These are phyloP conservation scores for Penicillium silybi DNA, from an alignment of 495 filamentous ascomycete genomes.

Conservation along the genomic window DNA sequence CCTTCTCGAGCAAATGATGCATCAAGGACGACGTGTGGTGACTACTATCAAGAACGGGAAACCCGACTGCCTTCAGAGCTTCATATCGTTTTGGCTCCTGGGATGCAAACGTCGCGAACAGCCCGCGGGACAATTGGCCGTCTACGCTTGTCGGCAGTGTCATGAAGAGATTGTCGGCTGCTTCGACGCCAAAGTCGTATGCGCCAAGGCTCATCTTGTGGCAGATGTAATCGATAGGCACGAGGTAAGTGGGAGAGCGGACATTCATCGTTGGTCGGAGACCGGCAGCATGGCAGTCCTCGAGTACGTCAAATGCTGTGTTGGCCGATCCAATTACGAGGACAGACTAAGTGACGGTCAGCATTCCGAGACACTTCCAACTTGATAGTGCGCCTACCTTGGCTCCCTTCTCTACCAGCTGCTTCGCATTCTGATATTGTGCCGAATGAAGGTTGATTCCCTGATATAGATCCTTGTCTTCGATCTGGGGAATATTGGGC, in stretches of 20 bases:
- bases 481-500: slow-evolving; percentile 23
- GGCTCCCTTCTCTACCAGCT: slow-evolving; percentile 10
- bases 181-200: slow-evolving; percentile 19
- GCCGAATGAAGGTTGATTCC: slow-evolving; percentile 35
- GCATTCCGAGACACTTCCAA: neutral
- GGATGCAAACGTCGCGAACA: slow-evolving; percentile 12
- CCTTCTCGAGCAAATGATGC: slow-evolving; percentile 20
- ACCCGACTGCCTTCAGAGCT: slow-evolving; percentile 11
- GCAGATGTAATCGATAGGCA: slow-evolving; percentile 22
- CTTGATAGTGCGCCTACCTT: slow-evolving; percentile 4
- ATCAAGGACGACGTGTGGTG: slow-evolving; percentile 11
- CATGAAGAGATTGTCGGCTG: slow-evolving; percentile 14
- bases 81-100: slow-evolving; percentile 17
- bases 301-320: slow-evolving; percentile 44
- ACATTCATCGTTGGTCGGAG: slow-evolving; percentile 40
- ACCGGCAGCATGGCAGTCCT: slow-evolving; percentile 37
- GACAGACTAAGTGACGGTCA: slow-evolving; percentile 22
- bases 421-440: slow-evolving; percentile 22
- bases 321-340: slow-evolving; percentile 45
- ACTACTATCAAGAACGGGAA: slow-evolving; percentile 21
- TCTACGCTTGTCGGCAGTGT: slow-evolving; percentile 12
- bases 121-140: slow-evolving; percentile 9
- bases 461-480: slow-evolving; percentile 23
- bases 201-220: slow-evolving; percentile 14
- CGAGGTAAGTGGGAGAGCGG: slow-evolving; percentile 29